Base-by-base conservation (phyloP, 1,139 yeast genomes). In the Debaryomyces singareniensis region DNA sequence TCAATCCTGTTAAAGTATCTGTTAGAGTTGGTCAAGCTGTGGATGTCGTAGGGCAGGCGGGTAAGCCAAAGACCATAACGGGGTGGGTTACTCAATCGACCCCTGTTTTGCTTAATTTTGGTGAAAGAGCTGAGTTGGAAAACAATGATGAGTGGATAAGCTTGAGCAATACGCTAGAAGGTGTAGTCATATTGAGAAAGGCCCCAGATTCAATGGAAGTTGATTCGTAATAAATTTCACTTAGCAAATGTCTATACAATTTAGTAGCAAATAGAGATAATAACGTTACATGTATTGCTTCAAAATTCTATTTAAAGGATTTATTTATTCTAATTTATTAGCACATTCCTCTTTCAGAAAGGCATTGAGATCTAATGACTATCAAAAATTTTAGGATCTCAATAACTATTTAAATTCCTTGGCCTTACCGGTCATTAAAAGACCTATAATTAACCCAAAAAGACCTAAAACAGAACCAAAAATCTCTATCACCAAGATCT, bases 31-130 rank as follows among this genome's bases (percentile, higher is more conserved):
- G 98, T 42, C 96, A 91, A 63, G 97, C 98, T 4, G 98, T 93
- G 27, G 98, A 93, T 55, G 86, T 89, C 27, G 97, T 93, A 38
- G 98, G 98, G 22, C 97, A 89, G 58, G 98, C 97, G 0, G 98
- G 99, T 64, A 86, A 86, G 48, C 98, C 98, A 25, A 91, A 91
- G 66, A 89, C 96, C 15, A 93, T 93, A 30, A 93, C 98, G 4
- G 98, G 98, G 25, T 93, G 98, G 98, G 97, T 91, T 15, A 93
- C 99, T 2, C 98, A 93, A 53, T 84, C 94, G 5, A 91, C 98
- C 0, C 99, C 99, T 0, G 98, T 91, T 15, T 68, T 93, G 45
- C 68, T 93, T 38, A 89, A 93, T 31, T 79, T 80, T 45, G 97
- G 97, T 29, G 98, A 93, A 58, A 74, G 97, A 42, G 99, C 98